A percentile compares a stretch with the other conserved stretches of the same genome.
Conservation (phyloP, 2,329 filamentous ascomycete genomes). For the Rhynchosporium agropyri region DNA sequence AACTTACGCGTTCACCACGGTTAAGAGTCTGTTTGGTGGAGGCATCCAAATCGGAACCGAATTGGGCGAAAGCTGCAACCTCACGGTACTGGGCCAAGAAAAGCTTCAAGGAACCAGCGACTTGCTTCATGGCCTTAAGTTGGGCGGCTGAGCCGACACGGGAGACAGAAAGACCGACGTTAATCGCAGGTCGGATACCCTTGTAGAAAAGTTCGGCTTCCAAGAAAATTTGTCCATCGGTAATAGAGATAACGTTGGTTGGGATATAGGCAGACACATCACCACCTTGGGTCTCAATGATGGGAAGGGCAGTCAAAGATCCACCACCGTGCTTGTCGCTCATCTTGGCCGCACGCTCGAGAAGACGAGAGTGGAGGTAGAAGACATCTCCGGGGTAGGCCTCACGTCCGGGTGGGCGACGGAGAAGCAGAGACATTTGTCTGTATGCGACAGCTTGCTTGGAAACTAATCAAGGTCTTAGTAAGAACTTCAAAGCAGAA, state of each 20-base stretch:
- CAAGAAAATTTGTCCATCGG: slow-evolving; percentile 99
- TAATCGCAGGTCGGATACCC: slow-evolving; percentile 99
- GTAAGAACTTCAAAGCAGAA: not conserved
- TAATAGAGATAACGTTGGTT: slow-evolving; percentile 99
- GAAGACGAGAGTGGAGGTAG: slow-evolving; percentile 98
- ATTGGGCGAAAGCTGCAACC: slow-evolving; percentile 98
- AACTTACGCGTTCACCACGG: slow-evolving; percentile 94
- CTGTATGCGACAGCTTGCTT: slow-evolving; percentile 98
- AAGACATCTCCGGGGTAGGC: slow-evolving; percentile 99
- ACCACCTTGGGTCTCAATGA: slow-evolving; percentile 99
- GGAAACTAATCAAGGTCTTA: slow-evolving; percentile 48
- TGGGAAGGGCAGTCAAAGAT: slow-evolving; percentile 92
- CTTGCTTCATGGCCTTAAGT: slow-evolving; percentile 99
- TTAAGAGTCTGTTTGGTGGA: slow-evolving; percentile 97
- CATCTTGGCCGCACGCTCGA: slow-evolving; percentile 99
- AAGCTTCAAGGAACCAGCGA: slow-evolving; percentile 98
- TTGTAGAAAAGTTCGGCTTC: slow-evolving; percentile 99
- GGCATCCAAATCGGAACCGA: slow-evolving; percentile 99
- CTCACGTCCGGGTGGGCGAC: slow-evolving; percentile 98
- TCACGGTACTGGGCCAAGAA: slow-evolving; percentile 99
- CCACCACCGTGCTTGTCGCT: slow-evolving; percentile 93
- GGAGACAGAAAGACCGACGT: slow-evolving; percentile 99
- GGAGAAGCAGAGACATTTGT: slow-evolving; percentile 98
- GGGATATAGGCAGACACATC: slow-evolving; percentile 99
- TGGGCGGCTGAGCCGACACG: slow-evolving; percentile 99